Percentiles rank a stretch among this genome's conserved stretches.
Evolutionary conservation across 371 early-diverging fungal genomes (phyloP).

Genomic region (Syncephalis fuscata): DNA sequence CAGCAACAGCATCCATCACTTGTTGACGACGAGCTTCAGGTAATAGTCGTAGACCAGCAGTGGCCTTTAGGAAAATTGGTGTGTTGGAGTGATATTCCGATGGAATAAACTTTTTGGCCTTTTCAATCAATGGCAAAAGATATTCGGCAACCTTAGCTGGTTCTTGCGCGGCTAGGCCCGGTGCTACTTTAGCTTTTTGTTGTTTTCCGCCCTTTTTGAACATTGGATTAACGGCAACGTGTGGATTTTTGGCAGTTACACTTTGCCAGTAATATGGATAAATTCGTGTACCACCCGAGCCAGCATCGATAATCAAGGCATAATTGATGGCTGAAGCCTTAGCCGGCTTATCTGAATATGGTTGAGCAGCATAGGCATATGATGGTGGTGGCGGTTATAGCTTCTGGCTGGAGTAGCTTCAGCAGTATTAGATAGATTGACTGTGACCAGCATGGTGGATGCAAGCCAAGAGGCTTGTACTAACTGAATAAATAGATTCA

Average conservation of each 20-base stretch:
- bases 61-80: conserved; percentile 79
- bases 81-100: conserved; percentile 31
- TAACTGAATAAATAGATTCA: too few species aligned
- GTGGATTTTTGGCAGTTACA: too few species aligned
- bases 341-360: too few species aligned
- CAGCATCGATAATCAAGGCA: conserved; percentile 6
- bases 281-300: neutral
- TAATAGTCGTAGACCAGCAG: conserved; percentile 85
- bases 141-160: conserved; percentile 33
- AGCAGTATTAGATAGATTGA: too few species aligned
- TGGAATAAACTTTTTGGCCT: conserved; percentile 57
- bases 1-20: conserved; percentile 33
- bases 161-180: neutral
- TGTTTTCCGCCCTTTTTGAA: conserved; percentile 3
- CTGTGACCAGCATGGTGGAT: too few species aligned
- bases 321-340: neutral
- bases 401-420: too few species aligned
- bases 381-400: too few species aligned
- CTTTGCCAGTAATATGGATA: too few species aligned
- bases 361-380: too few species aligned
- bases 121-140: conserved; percentile 54
- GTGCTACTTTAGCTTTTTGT: conserved; percentile 1
- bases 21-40: conserved; percentile 24
- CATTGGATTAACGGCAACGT: neutral
- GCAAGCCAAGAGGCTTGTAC: too few species aligned